A percentile compares a stretch with the other conserved stretches of the same genome.
These are phyloP conservation scores for Paramecium pentaurelia DNA, from an alignment of 73 alveolate genomes.

Conservation along the genomic window DNA sequence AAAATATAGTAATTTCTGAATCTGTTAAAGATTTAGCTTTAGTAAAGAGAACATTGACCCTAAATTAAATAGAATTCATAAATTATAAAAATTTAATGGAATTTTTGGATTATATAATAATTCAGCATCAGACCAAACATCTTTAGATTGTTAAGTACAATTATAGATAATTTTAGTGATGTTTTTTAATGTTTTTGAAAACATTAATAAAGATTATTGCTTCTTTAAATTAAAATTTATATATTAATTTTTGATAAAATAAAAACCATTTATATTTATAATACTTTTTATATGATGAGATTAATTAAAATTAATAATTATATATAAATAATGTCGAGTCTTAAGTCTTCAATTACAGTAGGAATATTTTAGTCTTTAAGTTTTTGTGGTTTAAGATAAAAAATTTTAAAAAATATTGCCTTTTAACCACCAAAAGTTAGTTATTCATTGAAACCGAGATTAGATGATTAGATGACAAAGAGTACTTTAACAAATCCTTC, in stretches of 20 bases:
- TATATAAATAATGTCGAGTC: background rate
- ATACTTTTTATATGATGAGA: background rate
- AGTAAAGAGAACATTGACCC: background rate
- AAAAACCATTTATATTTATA: background rate
- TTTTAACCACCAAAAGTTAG: conserved; percentile 16
- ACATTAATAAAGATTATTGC: background rate
- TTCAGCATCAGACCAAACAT: background rate
- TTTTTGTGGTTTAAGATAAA: background rate
- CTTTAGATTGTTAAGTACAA: background rate
- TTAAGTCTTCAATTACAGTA: background rate
- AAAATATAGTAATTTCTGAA: background rate
- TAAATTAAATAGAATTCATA: background rate
- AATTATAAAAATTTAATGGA: background rate
- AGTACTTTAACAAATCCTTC: background rate
- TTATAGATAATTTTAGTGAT: background rate
- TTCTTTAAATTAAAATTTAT: background rate
- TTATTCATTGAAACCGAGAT: background rate
- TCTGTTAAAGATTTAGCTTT: background rate
- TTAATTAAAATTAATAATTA: background rate
- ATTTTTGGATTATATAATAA: background rate
- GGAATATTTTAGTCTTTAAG: conserved; percentile 21
- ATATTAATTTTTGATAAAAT: background rate
- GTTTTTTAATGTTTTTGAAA: background rate
- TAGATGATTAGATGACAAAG: background rate
- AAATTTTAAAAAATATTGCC: conserved; percentile 13